Evolutionary conservation across 2,329 filamentous ascomycete genomes (phyloP).

Genomic region (Taxawa tesnikishii): DNA sequence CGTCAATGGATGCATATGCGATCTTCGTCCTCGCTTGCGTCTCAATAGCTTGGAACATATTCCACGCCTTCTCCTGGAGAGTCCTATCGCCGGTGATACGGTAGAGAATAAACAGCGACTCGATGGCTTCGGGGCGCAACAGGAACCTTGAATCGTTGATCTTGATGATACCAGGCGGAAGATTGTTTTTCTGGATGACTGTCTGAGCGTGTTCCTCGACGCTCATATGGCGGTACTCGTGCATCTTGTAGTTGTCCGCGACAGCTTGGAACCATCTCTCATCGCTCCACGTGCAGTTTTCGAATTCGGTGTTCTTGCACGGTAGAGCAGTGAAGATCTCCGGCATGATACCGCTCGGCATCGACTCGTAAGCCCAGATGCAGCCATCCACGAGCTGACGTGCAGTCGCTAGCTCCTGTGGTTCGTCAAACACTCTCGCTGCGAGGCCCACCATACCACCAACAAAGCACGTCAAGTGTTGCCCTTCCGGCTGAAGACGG

Average conservation of each 20-base stretch:
- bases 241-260: slow-evolving; percentile 21
- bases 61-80: slow-evolving; percentile 60
- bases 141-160: slow-evolving; percentile 50
- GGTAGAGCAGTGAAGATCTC: slow-evolving; percentile 42
- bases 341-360: slow-evolving; percentile 48
- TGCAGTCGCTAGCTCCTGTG: slow-evolving; percentile 43
- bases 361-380: slow-evolving; percentile 48
- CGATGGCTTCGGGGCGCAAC: slow-evolving; percentile 65
- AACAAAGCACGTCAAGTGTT: slow-evolving; percentile 58
- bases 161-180: slow-evolving; percentile 44
- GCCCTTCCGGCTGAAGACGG: slow-evolving; percentile 26
- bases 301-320: slow-evolving; percentile 21
- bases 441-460: slow-evolving; percentile 60
- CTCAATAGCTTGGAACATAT: slow-evolving; percentile 57
- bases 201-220: slow-evolving; percentile 12
- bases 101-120: slow-evolving; percentile 69
- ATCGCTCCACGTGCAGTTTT: slow-evolving; percentile 31
- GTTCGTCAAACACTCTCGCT: slow-evolving; percentile 45
- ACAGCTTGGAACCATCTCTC: slow-evolving; percentile 29
- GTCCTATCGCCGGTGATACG: slow-evolving; percentile 54
- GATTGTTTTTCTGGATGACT: slow-evolving; percentile 27
- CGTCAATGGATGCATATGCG: slow-evolving; percentile 53
- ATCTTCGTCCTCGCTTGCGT: slow-evolving; percentile 48
- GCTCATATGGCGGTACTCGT: slow-evolving; percentile 9
- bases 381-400: slow-evolving; percentile 50